Base-by-base conservation (phyloP, 345 rosid genomes). In the Nasturtium officinale region DNA sequence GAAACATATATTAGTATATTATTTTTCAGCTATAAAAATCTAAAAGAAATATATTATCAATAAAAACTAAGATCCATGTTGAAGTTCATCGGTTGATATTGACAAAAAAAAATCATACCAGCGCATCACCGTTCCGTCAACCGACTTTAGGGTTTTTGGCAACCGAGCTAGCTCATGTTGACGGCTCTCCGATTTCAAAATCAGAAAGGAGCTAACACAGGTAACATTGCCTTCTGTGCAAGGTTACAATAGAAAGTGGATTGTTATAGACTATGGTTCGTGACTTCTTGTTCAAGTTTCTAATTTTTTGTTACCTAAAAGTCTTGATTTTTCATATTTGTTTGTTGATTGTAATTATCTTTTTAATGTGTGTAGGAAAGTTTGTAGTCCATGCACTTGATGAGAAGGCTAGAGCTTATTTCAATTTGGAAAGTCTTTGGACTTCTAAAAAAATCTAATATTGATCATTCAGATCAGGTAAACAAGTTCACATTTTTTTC, bases 381-480 rank as follows among this genome's bases (percentile, higher is more conserved):
- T 87, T 88, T 67, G 84, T 90, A 29, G 84, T 92, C 47, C 98
- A 90, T 81, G 98, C 96, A 46, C 92, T 92, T 67, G 98, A 92
- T 69, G 98, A 90, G 84, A 87, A 89, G 67, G 98, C 98, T 7
- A 87, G 98, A 73, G 85, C 78, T 73, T 91, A 91, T 68, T 94
- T 88, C 80, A 76, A 88, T 77, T 80, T 91, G 83, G 98, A 94
- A 80, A 75, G 71, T 40, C 83, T 89, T 60, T 87, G 96, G 92
- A 71, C 74, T 48, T 28, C 75, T 7, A 23, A 76, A 69, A 69
- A n/a, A 62, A 45, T 56, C 79, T 12, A 69, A 55, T 30, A 58
- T 67, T 51, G 92, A 89, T 51, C 65, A 83, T 9, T 23, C 78
- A 2, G 74, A 61, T 70, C 80, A 85, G 89, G 94, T 86, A 80